Evolutionary conservation across 352 stramenopile genomes (phyloP).

Genomic region (Thraustochytrium striatum): DNA sequence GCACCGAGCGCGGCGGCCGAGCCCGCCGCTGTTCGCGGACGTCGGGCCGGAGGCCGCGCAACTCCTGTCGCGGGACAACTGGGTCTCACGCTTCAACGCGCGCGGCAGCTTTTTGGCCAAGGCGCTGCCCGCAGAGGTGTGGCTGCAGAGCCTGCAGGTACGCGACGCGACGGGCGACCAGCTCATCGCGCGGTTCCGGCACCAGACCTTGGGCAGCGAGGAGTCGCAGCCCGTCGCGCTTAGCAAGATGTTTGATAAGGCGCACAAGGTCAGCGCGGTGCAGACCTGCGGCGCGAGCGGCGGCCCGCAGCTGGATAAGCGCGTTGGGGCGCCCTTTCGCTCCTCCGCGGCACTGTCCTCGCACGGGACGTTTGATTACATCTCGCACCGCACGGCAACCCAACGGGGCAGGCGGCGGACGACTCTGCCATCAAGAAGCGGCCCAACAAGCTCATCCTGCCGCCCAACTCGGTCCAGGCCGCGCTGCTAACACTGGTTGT

Average conservation of each 20-base stretch:
- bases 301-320: not conserved
- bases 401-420: too few relatives aligned
- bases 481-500: not conserved
- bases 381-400: slow-evolving; percentile 15
- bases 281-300: not conserved
- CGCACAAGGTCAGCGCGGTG: not conserved
- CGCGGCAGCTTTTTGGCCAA: not conserved
- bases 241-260: not conserved
- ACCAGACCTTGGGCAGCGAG: not conserved
- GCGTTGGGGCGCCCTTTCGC: slow-evolving; percentile 7
- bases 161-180: not conserved
- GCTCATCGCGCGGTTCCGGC: slow-evolving; percentile 11
- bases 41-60: not conserved
- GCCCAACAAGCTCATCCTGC: too few relatives aligned
- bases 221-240: not conserved
- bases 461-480: too few relatives aligned
- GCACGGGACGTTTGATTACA: slow-evolving; percentile 34
- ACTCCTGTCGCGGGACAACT: slow-evolving; percentile 21
- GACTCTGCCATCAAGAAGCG: too few relatives aligned
- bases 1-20: not conserved
- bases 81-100: slow-evolving; percentile 26
- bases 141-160: not conserved
- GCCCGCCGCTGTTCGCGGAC: not conserved
- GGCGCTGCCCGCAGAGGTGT: not conserved
- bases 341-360: not conserved